Base-by-base conservation (phyloP, 257 asterid species). In the Solanum dulcamara region DNA sequence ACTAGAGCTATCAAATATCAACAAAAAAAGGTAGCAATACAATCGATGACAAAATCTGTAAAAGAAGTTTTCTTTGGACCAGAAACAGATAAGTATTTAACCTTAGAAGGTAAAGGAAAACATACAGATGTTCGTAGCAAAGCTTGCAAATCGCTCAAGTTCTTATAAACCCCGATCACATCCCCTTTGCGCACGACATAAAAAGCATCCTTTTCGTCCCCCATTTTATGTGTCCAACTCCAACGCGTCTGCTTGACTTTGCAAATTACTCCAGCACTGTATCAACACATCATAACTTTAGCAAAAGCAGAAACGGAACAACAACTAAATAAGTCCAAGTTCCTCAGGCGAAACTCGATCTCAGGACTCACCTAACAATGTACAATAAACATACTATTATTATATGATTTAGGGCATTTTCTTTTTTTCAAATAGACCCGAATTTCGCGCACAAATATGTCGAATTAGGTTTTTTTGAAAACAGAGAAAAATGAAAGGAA, bases 121-220 rank as follows among this genome's bases (percentile, higher is more conserved):
- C 86, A 90, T 96, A 96, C 99, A 80, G 97, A 90, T 68, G 98
- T 90, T 72, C 89, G 91, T 77, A 93, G 93, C 53, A 93, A 88
- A 37, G 96, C 90, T 86, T 96, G 98, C 88, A 94, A 95, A 92
- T 96, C 99, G 84, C 91, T 91, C 11, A 94, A 89, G 92, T 97
- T 96, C 90, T 90, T 96, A 91, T 96, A 96, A 20, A 96, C 93
- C 74, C 98, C 98, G 88, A 88, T 88, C 71, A 87, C 85, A 71
- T 89, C 93, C n/a, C 98, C 97, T 87, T 92, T 96, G 30, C 93
- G 90, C 28, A 95, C 98, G 44, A 96, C 98, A 87, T 95, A 96
- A 87, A 93, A 96, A 8, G 93, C 97, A 74, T 96, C 97, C 86
- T 90, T 94, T 77, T 95, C 99, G 83, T 95, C 99, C 55, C 92